Evolutionary conservation across 345 rosid genomes (phyloP), one percentile per base, ranked within the genome.

Genomic region (Salix udensis): DNA sequence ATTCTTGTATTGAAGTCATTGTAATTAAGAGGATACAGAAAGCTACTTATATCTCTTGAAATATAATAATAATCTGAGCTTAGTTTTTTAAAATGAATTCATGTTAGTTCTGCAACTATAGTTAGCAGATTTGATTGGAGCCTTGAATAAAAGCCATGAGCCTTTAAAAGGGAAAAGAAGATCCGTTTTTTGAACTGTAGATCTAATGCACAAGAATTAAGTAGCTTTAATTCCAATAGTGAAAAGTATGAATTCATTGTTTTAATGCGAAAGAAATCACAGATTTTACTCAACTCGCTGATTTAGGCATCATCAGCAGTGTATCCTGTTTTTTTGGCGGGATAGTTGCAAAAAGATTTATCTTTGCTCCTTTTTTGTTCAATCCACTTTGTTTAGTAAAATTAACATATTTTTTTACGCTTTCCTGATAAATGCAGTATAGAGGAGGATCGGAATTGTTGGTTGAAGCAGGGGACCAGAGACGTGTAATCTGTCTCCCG

Each of bases 401-500:
- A 40, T 65, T 58, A 68, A 69, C 48, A 67, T 71, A 71, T 58
- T 60, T 36, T 13, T 50, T 61, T 62, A 75, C 48, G 21, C 48
- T 62, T 76, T 6, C 74, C 36, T 77, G 78, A 68, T 10, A 52
- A 78, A 8, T 92, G 90, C 97, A 92, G 98, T 92, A 87, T 66
- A 84, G 97, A 65, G 97, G 96, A 83, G 93, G 98, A 68, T 87
- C 93, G 4, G 97, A 94, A 84, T 83, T 94, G 79, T 76, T 94
- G 86, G 90, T 92, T 40, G 98, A 92, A 83, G 97, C 97, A 0
- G 98, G 97, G 72, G 97, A 94, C 78, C 96, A 90, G 81, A 88
- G 97, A 79, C 88, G 96, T 30, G 93, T 89, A 69, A 92, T 94
- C 62, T 46, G 34, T 19, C 81, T 94, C 76, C 96, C 98, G 1